Evolutionary conservation across 495 filamentous ascomycete genomes (phyloP), one percentile per base, ranked within the genome.

Genomic region (Evernia prunastri): DNA sequence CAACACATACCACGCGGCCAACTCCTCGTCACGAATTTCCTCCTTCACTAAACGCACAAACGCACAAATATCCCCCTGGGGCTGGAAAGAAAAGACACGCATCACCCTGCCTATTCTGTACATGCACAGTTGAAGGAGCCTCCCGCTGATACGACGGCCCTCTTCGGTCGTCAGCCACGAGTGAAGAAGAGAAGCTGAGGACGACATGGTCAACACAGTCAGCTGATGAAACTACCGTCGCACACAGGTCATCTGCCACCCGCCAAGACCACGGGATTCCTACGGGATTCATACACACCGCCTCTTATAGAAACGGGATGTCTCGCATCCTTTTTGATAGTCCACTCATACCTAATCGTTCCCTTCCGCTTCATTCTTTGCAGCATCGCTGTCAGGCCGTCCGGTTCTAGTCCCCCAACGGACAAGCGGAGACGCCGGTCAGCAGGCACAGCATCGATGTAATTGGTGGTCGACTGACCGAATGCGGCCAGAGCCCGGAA

Each of bases 241-340:
- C 51, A 54, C 29, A 9, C 51, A 6, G n/a, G 35, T 61, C 20
- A 60, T 33, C 31, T 51, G 45, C n/a, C 43, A 23, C 39, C 1
- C 0, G 10, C 58, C 36, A 51, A 61, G 43, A 33, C 40, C 13
- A 40, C 23, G 35, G 58, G 40, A 43, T 43, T n/a, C n/a, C 40
- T 56, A 36, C 31, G 17, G 37, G 23, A 42, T 43, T 43, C 43
- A 63, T 62, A 49, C 60, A 57, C 39, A 47, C 51, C 49, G 51
- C 37, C 39, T 25, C 9, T 63, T 31, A 54, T 63, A 36, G 60
- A 43, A 63, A 47, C 36, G 61, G 39, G 20, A 63, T 63, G 37
- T 56, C 39, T 47, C 51, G 61, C 61, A 63, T 31, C 18, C 31
- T 56, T 57, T 42, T 36, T 53, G 39, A n/a, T n/a, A n/a, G n/a